These are phyloP conservation scores for Lachnum nothofagi DNA, from an alignment of 2,329 filamentous ascomycete genomes.

Conservation along the genomic window DNA sequence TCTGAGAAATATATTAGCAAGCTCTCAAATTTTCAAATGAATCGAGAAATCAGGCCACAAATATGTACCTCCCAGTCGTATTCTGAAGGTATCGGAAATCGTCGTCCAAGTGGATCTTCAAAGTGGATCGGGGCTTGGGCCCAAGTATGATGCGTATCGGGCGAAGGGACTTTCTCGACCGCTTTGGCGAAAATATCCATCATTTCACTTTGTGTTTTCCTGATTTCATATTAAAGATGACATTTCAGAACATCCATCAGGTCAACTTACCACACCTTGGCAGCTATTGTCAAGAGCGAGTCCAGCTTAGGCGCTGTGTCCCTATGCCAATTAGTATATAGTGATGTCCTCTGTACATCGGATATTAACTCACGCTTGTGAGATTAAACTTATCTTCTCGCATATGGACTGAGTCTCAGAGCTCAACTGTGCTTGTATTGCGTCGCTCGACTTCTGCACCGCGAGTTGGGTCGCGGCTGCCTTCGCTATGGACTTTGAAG, in stretches of 20 bases:
- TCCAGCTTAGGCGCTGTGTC: background rate
- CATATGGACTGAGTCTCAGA: background rate
- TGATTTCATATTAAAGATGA: background rate
- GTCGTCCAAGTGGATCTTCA: slow-evolving; percentile 13
- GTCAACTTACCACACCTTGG: background rate
- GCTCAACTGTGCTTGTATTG: background rate
- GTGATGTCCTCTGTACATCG: background rate
- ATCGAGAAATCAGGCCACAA: background rate
- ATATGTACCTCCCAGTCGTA: slow-evolving; percentile 9
- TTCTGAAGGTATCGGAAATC: slow-evolving; percentile 11
- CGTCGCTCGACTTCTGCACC: background rate
- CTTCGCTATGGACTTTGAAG: background rate
- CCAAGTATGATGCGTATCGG: slow-evolving; percentile 12
- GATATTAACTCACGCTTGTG: background rate
- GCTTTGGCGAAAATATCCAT: background rate
- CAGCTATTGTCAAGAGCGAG: background rate
- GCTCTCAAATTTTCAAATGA: background rate
- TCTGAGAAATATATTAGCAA: background rate
- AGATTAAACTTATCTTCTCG: background rate
- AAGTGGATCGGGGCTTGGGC: slow-evolving; percentile 8
- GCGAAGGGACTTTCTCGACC: background rate
- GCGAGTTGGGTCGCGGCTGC: background rate
- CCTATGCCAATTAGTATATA: background rate
- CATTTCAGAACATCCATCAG: background rate
- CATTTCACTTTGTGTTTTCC: background rate